These are phyloP conservation scores for Candolleomyces aberdarensis DNA, from an alignment of 768 basidiomycete species.

Conservation along the genomic window DNA sequence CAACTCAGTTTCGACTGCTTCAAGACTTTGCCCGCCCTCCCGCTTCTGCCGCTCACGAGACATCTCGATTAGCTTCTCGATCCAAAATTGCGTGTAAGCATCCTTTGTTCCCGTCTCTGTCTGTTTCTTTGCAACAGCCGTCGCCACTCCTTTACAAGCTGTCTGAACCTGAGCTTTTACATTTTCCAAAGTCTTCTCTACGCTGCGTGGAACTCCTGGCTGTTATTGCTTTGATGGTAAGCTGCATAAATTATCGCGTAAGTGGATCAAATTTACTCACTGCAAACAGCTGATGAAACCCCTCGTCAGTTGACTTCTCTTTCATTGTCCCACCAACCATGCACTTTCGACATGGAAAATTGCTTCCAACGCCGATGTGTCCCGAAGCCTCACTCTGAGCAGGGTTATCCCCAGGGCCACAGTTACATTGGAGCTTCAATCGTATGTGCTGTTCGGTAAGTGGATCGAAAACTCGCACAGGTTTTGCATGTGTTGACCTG, in stretches of 20 bases:
- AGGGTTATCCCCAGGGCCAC: slow-evolving; percentile 36
- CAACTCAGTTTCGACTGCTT: neutral
- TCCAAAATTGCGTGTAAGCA: slow-evolving; percentile 1
- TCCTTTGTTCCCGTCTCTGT: slow-evolving; percentile 4
- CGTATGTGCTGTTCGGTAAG: slow-evolving; percentile 16
- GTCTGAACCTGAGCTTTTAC: neutral
- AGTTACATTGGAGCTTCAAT: slow-evolving; percentile 24
- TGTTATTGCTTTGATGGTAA: neutral
- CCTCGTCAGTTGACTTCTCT: slow-evolving; percentile 27
- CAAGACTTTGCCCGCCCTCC: neutral
- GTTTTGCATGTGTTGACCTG: slow-evolving; percentile 28
- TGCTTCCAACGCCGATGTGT: slow-evolving; percentile 40
- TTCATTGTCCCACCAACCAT: slow-evolving; percentile 30
- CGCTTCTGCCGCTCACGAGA: neutral
- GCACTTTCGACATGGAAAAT: slow-evolving; percentile 38
- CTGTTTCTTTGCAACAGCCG: neutral
- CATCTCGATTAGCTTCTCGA: neutral
- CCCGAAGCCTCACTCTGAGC: slow-evolving; percentile 33
- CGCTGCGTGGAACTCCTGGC: neutral
- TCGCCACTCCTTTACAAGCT: neutral
- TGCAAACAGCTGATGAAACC: slow-evolving; percentile 32
- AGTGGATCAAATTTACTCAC: slow-evolving; percentile 12
- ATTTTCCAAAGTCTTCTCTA: neutral
- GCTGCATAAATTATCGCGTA: neutral
- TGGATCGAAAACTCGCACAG: slow-evolving; percentile 28